These are phyloP conservation scores for Myotisia sp. DNA, from an alignment of 2,329 filamentous ascomycete genomes.

Conservation along the genomic window DNA sequence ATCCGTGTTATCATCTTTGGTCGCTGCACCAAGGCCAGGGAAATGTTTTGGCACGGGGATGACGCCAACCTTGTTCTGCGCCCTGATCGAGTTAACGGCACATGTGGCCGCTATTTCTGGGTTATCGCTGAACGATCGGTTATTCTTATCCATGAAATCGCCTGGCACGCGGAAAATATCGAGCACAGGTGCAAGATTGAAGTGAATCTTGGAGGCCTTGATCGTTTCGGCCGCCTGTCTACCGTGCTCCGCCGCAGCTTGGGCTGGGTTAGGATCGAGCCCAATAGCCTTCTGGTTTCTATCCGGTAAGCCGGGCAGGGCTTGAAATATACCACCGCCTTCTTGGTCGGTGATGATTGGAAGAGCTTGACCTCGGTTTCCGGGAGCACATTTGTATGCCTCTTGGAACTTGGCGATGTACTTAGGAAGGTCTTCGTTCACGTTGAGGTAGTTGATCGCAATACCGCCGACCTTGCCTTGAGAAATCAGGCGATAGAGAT, in stretches of 20 bases:
- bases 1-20: conserved; percentile 17
- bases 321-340: conserved; percentile 17
- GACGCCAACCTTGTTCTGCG: conserved; percentile 15
- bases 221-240: conserved; percentile 14
- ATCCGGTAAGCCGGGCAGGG: conserved; percentile 13
- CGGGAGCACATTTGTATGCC: conserved; percentile 13
- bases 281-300: background rate
- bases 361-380: conserved; percentile 16
- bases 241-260: conserved; percentile 15
- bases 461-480: conserved; percentile 22
- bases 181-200: conserved; percentile 19
- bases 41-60: conserved; percentile 21
- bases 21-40: conserved; percentile 19
- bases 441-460: conserved; percentile 20
- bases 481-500: conserved; percentile 16
- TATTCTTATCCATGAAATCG: conserved; percentile 17
- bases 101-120: conserved; percentile 15
- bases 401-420: conserved; percentile 15
- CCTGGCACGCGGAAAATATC: conserved; percentile 18
- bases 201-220: conserved; percentile 13
- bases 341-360: conserved; percentile 24
- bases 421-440: conserved; percentile 15
- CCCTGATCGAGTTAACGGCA: conserved; percentile 13
- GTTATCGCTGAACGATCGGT: conserved; percentile 19
- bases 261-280: conserved; percentile 10